Conservation (phyloP, 2,329 filamentous ascomycete species). For the Emericellopsis cladophorae region DNA sequence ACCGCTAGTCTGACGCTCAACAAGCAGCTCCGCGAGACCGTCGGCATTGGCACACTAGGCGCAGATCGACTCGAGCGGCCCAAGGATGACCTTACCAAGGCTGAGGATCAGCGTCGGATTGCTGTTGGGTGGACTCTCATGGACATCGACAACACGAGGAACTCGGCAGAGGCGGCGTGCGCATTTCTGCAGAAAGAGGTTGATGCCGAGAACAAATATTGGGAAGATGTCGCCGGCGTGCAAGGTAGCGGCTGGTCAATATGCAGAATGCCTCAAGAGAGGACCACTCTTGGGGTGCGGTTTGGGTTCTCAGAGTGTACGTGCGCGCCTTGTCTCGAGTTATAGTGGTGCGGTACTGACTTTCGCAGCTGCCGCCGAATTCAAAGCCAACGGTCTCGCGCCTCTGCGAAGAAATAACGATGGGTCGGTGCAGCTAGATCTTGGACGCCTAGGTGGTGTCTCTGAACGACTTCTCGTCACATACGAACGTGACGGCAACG, state of each 20-base stretch:
- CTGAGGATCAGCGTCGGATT: conserved; percentile 42
- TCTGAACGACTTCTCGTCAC: conserved; percentile 56
- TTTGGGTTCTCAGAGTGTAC: conserved; percentile 76
- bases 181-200: conserved; percentile 65
- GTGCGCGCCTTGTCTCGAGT: conserved; percentile 6
- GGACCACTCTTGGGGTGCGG: conserved; percentile 66
- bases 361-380: conserved; percentile 37
- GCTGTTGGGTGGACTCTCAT: conserved; percentile 66
- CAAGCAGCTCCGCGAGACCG: conserved; percentile 52
- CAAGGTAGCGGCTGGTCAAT: conserved; percentile 80
- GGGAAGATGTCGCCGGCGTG: conserved; percentile 73
- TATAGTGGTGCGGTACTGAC: conserved; percentile 12
- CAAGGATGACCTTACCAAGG: conserved; percentile 39
- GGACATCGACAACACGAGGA: conserved; percentile 61
- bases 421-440: conserved; percentile 63
- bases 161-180: conserved; percentile 61
- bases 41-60: conserved; percentile 64
- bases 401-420: conserved; percentile 63
- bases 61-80: conserved; percentile 52
- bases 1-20: conserved; percentile 61
- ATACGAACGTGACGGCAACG: conserved; percentile 41
- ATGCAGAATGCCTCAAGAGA: conserved; percentile 61
- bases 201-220: conserved; percentile 71
- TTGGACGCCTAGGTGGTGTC: conserved; percentile 35
- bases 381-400: conserved; percentile 62